phyloP scores from a whole-genome alignment of 306 rosid genomes.

The Malus domestica region ASM211411v1 NC_041793.1:48017001-48017500 shows the following conservation, averaged over 20 bases:
- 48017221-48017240: no score
- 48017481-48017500: slow-evolving; percentile 3
- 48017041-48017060: no score
- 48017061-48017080: no score
- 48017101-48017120: no score
- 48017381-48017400: background rate
- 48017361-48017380: slow-evolving; percentile 6
- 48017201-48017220: background rate
- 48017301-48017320: background rate
- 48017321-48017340: background rate
- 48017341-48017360: background rate
- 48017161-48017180: no score
- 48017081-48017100: no score
- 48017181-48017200: background rate
- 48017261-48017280: background rate
- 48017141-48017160: no score
- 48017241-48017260: no score
- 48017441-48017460: background rate
- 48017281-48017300: background rate
- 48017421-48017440: background rate
- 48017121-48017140: no score
- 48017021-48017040: no score
- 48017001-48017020: no score
- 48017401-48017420: background rate
- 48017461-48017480: background rate